Base-by-base conservation (phyloP, 2,329 filamentous ascomycete species). In the Chaetomium strumarium region DNA sequence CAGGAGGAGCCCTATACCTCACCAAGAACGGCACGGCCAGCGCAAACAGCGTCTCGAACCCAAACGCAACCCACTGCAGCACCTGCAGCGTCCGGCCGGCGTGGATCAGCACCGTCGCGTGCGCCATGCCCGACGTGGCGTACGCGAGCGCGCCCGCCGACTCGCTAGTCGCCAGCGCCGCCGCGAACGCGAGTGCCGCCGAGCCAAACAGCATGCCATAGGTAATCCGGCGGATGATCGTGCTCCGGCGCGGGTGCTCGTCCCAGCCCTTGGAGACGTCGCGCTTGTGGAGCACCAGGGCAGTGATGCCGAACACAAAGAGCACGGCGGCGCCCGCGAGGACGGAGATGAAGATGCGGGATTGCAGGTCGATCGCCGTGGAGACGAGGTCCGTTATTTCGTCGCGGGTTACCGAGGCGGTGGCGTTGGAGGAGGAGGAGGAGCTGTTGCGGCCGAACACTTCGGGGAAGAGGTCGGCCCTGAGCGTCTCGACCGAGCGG, bases 11-110 rank as follows among this genome's bases (percentile, higher is more conserved):
- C 51, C 42, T 37, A 8, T 16, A 11, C 40, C 45, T 24, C 43
- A 55, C 31, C 48, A 62, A 17, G 2, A 55, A 45, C 20, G 61
- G 60, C 49, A 61, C 58, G 5, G 56, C 41, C 29, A 55, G 12
- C n/a, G 45, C 49, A 17, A 64, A 64, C 31, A 60, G n/a, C 36
- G 55, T 14, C 51, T 58, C 39, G 12, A 63, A 61, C 42, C 59
- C 61, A 53, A 63, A 62, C 12, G 55, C 49, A 19, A 60, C 49
- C 62, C 62, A 64, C 61, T 64, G 62, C 49, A 63, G 38, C 17
- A 63, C 60, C 59, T 63, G 62, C 41, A 63, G 47, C 34, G 58
- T 59, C 10, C 52, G 54, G 2, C 62, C 62, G 1, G 49, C 39
- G 34, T 55, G 49, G 33, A 63, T 58, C 24, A 60, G 34, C n/a